phyloP scores from a whole-genome alignment of 177 flowering plant species.

The Vitis hybrid region DNA sequence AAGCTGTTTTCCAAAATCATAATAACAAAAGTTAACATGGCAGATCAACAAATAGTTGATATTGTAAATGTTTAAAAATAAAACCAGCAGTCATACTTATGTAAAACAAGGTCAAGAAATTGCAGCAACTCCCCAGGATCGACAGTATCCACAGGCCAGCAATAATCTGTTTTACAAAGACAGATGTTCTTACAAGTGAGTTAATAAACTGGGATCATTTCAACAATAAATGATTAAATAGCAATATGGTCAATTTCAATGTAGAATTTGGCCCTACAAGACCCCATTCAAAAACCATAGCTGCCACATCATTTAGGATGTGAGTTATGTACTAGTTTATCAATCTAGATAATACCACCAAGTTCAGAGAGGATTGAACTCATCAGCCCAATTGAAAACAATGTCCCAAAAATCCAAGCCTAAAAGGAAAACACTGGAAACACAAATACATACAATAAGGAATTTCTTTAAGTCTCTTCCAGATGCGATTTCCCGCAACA shows the following conservation, averaged over 20 bases:
- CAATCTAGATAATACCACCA: too few species aligned
- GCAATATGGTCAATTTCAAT: background rate
- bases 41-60: background rate
- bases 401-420: background rate
- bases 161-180: conserved; percentile 47
- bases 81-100: conserved; percentile 37
- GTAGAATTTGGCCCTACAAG: too few species aligned
- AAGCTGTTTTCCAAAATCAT: conserved; percentile 24
- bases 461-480: conserved; percentile 77
- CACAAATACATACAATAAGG: conserved; percentile 41
- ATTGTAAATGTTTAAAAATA: background rate
- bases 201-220: background rate
- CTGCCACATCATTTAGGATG: too few species aligned
- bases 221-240: background rate
- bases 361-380: background rate
- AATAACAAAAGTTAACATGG: background rate
- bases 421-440: background rate
- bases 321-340: too few species aligned
- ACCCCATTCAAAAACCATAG: too few species aligned
- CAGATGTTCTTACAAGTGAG: background rate
- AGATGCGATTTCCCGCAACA: conserved; percentile 55
- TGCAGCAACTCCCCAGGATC: conserved; percentile 72
- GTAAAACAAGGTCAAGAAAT: conserved; percentile 82
- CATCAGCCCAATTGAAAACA: background rate
- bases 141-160: conserved; percentile 74